Base-by-base conservation (phyloP, 2,329 filamentous ascomycete species). In the Fusarium solani-melongenae region DNA sequence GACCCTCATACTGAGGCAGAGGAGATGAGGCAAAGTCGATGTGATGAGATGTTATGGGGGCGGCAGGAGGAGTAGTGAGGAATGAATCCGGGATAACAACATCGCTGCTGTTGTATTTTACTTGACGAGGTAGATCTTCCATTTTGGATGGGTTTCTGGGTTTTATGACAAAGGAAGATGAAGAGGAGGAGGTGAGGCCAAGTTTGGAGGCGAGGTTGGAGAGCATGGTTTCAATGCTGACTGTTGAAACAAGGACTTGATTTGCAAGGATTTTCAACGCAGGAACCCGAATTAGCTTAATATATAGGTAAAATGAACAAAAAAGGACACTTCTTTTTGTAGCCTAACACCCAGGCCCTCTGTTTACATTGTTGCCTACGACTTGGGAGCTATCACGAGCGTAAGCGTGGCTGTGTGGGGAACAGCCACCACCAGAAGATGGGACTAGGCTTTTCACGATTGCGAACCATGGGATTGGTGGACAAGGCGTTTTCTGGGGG, bases 21-120 rank as follows among this genome's bases (percentile, higher is more conserved):
- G 75, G 70, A 14, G 85, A 86, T 22, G 82, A 76, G 3, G 79
- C 75, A 77, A 91, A 92, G 76, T 91, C 83, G 71, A 93, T 85
- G 15, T 79, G 81, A 1, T 77, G 78, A 24, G 84, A 81, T 5
- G 74, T 83, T 31, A 90, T 82, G 33, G 85, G 82, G 1, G 77
- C 72, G 33, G 82, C 64, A 69, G 88, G 80, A 1, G 81, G 72
- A 7, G 67, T 59, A 6, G 81, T 70, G 41, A 90, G 85, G 77
- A 90, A 90, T 29, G 79, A 77, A 44, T 80, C 66, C 0, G 87
- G 85, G 53, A 85, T 79, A 44, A 72, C 49, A 31, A 85, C 78
- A 8, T 78, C 71, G 6, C 79, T 76, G 44, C 78, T 81, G 5
- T 64, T 77, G 73, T 85, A 85, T 7, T 44, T 24, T 58, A 59